phyloP scores from a whole-genome alignment of 2,329 filamentous ascomycete genomes.

The Pseudodiploospora longispora region DNA sequence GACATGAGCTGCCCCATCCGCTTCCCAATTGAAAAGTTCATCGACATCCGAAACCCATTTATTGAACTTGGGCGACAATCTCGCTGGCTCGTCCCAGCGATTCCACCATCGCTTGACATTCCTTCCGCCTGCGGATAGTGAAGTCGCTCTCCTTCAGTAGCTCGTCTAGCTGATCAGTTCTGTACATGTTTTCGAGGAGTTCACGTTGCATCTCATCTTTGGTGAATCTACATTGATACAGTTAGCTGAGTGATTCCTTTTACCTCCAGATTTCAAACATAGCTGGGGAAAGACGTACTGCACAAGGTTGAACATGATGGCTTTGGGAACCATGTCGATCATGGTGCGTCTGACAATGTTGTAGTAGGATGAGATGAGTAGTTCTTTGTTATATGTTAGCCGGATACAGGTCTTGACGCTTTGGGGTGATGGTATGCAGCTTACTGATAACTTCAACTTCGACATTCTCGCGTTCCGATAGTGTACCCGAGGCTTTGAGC shows the following conservation, averaged over 20 bases:
- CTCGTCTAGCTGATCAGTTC: slow-evolving; percentile 81
- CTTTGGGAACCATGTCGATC: slow-evolving; percentile 99
- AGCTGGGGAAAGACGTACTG: slow-evolving; percentile 53
- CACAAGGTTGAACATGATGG: slow-evolving; percentile 95
- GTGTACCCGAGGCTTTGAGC: slow-evolving; percentile 85
- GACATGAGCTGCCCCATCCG: slow-evolving; percentile 2
- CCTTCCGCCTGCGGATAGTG: slow-evolving; percentile 87
- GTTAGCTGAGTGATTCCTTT: background rate
- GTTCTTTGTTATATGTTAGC: slow-evolving; percentile 46
- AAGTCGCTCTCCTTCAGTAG: slow-evolving; percentile 97
- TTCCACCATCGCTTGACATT: slow-evolving; percentile 99
- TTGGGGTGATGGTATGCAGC: slow-evolving; percentile 25
- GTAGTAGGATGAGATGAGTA: slow-evolving; percentile 93
- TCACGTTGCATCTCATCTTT: slow-evolving; percentile 99
- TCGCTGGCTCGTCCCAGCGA: slow-evolving; percentile 82
- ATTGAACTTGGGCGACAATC: slow-evolving; percentile 80
- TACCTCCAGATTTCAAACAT: background rate
- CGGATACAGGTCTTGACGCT: background rate
- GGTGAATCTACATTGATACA: slow-evolving; percentile 54
- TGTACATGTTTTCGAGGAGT: slow-evolving; percentile 95
- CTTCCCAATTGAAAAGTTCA: slow-evolving; percentile 6
- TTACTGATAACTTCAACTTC: slow-evolving; percentile 97
- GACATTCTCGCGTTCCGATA: slow-evolving; percentile 88
- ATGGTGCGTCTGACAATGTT: slow-evolving; percentile 97
- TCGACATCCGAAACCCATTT: slow-evolving; percentile 14